phyloP scores from a whole-genome alignment of 495 filamentous ascomycete species.

The Hyaloscypha finlandica region DNA sequence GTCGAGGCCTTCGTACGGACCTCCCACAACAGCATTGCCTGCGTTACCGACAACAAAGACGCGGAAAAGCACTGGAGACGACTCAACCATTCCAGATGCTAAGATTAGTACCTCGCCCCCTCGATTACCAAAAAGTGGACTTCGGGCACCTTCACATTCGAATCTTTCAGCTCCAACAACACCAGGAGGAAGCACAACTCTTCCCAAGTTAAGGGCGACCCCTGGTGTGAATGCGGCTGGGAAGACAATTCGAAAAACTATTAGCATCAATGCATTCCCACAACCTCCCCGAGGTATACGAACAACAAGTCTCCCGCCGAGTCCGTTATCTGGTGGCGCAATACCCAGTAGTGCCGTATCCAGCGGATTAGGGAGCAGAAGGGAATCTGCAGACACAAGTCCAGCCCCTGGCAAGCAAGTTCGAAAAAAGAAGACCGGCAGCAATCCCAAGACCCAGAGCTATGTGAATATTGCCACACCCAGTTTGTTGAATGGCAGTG shows the following conservation, averaged over 20 bases:
- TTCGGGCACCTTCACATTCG: constrained; percentile 63
- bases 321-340: constrained; percentile 53
- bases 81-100: constrained; percentile 48
- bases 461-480: constrained; percentile 59
- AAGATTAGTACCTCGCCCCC: constrained; percentile 45
- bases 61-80: constrained; percentile 57
- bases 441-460: constrained; percentile 40
- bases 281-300: constrained; percentile 72
- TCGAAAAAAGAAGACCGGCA: constrained; percentile 41
- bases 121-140: constrained; percentile 53
- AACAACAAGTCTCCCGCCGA: constrained; percentile 56
- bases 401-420: constrained; percentile 38
- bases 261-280: constrained; percentile 92
- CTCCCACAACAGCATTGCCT: constrained; percentile 66
- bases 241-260: constrained; percentile 75
- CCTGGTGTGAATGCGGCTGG: constrained; percentile 52
- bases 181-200: constrained; percentile 37
- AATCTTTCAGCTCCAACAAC: constrained; percentile 47
- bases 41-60: constrained; percentile 71
- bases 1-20: constrained; percentile 48
- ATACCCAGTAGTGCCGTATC: constrained; percentile 29
- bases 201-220: constrained; percentile 52
- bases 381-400: constrained; percentile 30
- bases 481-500: constrained; percentile 77
- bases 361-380: constrained; percentile 29